Base-by-base conservation (phyloP, 352 stramenopile species). In the Pythium diclinum region DNA sequence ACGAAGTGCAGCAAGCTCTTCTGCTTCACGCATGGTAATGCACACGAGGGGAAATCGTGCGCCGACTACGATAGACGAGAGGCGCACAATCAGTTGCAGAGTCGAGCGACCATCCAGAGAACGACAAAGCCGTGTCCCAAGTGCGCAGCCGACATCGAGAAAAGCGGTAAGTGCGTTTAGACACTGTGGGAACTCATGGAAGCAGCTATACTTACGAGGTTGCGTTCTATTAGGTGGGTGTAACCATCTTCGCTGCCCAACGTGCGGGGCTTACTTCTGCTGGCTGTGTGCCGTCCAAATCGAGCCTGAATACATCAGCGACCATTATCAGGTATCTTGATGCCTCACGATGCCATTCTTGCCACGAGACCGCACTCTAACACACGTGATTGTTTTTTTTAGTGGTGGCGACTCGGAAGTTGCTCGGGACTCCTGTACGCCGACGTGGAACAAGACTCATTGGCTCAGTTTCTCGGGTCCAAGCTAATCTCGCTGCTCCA, bases 21-120 rank as follows among this genome's bases (percentile, higher is more conserved):
- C 66, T 97, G 91, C 54, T 96, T 95, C 55, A 73, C 91, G n/a
- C 91, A 97, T 56, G 91, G 79, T 17, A 96, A 81, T 51, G 88
- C 89, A 0, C 91, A 97, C 61, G 61, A 77, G 49, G 79, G 75
- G 36, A 62, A 68, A 8, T 77, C 71, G 1, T 97, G 91, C 66
- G 75, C 72, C 19, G 75, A 83, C n/a, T 96, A 96, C 19, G 66
- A 72, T 3, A 47, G n/a, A 6, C 6, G 54, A 0, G 33, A 72
- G n/a, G 16, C 36, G 1, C 7, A 19, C 14, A 65, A 69, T 13
- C 65, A 76, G 11, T 74, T 76, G 60, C 34, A 74, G 10, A 82
- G 75, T 44, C 74, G 68, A 21, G 68, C 72, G 1, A 69, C 63
- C 51, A 69, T 79, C 28, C 49, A 56, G 11, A 53, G 76, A 52